Base-by-base conservation (phyloP, 306 rosid species). In the Benincasa hispida region DNA sequence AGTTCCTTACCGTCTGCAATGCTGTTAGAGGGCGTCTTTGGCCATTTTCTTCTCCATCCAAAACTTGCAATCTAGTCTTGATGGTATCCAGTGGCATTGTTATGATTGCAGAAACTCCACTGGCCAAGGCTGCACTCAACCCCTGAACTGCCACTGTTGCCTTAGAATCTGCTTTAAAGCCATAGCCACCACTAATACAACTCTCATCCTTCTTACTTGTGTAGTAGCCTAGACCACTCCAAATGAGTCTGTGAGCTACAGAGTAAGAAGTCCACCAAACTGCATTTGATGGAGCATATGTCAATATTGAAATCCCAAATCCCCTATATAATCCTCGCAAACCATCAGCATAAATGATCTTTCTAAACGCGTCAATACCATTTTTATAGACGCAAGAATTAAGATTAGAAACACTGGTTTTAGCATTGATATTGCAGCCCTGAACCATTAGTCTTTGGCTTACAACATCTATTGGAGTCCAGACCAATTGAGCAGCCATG, bases 201-300 rank as follows among this genome's bases (percentile, higher is more conserved):
- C 70, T 76, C 22, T 66, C 80, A 72, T 83, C 86, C 61, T 81
- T 87, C 75, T 84, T 87, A 27, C 87, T 81, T 87, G 79, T 76
- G 61, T 86, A 75, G 77, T 79, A 56, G 76, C 97, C 96, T 79
- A 87, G 82, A 74, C 87, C 82, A 77, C 91, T 77, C 97, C 96
- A 90, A 8, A 94, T 87, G 25, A 90, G 75, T 82, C 93, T 85
- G 25, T 94, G 89, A 10, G 86, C 91, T 77, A 94, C 88, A 14
- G 97, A 91, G 81, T 94, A 94, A 53, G 97, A 91, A 74, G 97
- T 80, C 98, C 98, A 94, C 98, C 98, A 94, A 74, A 94, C 95
- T 6, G 97, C 98, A 89, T 94, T 94, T 5, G 97, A 90, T 10
- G 98, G 98, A 0, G 98, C 97, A 75, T 94, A 94, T 18, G 97